Percentiles rank a stretch among this genome's conserved stretches.
These are phyloP conservation scores for Tetrahymena thermophila DNA, from an alignment of 73 alveolate species.

Conservation along the genomic window DNA sequence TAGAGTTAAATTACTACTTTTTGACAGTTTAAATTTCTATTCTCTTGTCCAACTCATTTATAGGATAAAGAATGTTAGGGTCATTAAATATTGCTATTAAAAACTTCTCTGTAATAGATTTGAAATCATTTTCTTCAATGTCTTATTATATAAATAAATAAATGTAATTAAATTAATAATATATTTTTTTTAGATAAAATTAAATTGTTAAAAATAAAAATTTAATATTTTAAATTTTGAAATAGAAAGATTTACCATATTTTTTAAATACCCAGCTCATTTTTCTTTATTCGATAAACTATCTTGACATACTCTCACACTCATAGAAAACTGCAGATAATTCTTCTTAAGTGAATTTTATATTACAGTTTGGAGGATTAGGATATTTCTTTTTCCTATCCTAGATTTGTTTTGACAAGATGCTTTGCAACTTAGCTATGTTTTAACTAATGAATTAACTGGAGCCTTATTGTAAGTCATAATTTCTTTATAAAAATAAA, in stretches of 20 bases:
- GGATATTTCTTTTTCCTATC: background rate
- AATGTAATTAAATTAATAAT: background rate
- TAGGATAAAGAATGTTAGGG: background rate
- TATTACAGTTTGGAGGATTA: background rate
- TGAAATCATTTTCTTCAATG: background rate
- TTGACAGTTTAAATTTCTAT: background rate
- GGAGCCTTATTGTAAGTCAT: background rate
- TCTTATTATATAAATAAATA: background rate
- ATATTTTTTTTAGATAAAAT: background rate
- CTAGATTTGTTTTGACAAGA: background rate
- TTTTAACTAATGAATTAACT: background rate
- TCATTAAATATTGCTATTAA: background rate
- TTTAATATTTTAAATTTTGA: background rate
- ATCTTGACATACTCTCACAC: background rate
- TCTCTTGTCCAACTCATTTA: background rate
- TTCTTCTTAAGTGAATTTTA: background rate
- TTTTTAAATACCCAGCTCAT: background rate
- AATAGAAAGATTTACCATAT: background rate
- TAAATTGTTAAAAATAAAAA: no score
- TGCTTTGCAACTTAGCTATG: background rate
- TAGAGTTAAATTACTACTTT: background rate
- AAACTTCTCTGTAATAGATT: background rate
- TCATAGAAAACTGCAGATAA: background rate
- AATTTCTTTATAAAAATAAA: background rate
- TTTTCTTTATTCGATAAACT: background rate